Evolutionary conservation across 2,329 filamentous ascomycete genomes (phyloP), one percentile per base, ranked within the genome.

Genomic region (Nectriaceae sp.): DNA sequence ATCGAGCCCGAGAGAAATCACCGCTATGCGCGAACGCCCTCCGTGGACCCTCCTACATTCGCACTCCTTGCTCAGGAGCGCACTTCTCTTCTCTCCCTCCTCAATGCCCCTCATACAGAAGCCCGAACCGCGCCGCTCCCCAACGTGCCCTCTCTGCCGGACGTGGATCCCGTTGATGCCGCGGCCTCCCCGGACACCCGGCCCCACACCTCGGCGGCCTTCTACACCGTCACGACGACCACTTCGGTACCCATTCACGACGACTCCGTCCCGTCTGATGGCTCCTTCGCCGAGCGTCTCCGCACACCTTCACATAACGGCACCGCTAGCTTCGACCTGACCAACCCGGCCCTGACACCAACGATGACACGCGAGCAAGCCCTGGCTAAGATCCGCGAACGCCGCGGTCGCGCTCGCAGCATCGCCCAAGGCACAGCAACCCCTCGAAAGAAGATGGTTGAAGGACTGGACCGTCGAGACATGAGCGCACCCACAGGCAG

Each of bases 291-390:
- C 29, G 69, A 74, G 55, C 72, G 72, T 26, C 65, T 76, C 11
- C 73, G 73, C 42, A 78, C 75, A 1, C 75, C 75, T 1, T 75
- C 71, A 4, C 65, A 62, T 37, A 66, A 63, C 40, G 70, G 67
- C 54, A 66, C 56, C 47, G 64, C 57, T 44, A 70, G 66, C 45
- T 83, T 83, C 57, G 80, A 83, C 63, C 63, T 72, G 35, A 78
- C 70, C 50, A 79, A 84, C 63, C 79, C 80, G 18, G 82, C 82
- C 10, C 65, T 86, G 51, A 84, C 79, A 36, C 82, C 83, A 4
- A 87, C 83, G 33, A 84, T 87, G 80, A 82, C 82, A 21, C 78
- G 89, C 45, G 89, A 90, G 66, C 78, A 90, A 67, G 88, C 88
- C 3, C 77, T 93, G 15, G 86, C 86, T 46, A 83, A 86, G 65